Evolutionary conservation across 169 alveolate genomes (phyloP), one percentile per base, ranked within the genome.

Genomic region (Amoebophrya sp.): DNA sequence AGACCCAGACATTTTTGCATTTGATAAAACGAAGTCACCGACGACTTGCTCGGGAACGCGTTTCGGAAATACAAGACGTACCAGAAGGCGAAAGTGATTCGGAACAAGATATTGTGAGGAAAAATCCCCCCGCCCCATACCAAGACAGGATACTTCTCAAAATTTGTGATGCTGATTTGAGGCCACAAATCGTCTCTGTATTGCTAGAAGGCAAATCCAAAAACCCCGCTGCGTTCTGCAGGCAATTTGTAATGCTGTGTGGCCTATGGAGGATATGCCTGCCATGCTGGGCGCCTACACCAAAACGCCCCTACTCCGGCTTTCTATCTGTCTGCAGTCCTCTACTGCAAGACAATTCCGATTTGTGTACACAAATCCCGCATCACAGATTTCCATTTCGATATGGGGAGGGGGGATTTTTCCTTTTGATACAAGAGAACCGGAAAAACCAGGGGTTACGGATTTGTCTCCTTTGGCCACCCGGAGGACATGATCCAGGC

Each of bases 11-110:
- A n/a, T n/a, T n/a, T n/a, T n/a, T n/a, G n/a, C n/a, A n/a, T n/a
- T n/a, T n/a, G n/a, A n/a, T n/a, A n/a, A n/a, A n/a, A 97, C 93
- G 99, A 98, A 93, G 99, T 98, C n/a, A 96, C 97, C 55, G 99
- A 97, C 90, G 99, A 98, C 89, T 95, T 97, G 40, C 95, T 98
- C 77, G 97, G 99, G 23, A 98, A 96, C 93, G 98, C 99, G 0
- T 98, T 98, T 93, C 96, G 97, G 90, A 97, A 98, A 93, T 98
- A 97, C 94, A 95, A 96, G 33, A 96, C 99, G 39, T 97, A 98
- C 94, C 98, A 95, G 25, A 96, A 96, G 93, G 89, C 88, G 89
- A 55, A n/a, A 89, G 98, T 97, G 33, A 96, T 98, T 39, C 93
- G 99, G 92, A 98, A 98, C 91, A 97, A 97, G 90, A 94, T 96